These are phyloP conservation scores for Suhomyces terraborum DNA, from an alignment of 1,139 yeast species.

Conservation along the genomic window DNA sequence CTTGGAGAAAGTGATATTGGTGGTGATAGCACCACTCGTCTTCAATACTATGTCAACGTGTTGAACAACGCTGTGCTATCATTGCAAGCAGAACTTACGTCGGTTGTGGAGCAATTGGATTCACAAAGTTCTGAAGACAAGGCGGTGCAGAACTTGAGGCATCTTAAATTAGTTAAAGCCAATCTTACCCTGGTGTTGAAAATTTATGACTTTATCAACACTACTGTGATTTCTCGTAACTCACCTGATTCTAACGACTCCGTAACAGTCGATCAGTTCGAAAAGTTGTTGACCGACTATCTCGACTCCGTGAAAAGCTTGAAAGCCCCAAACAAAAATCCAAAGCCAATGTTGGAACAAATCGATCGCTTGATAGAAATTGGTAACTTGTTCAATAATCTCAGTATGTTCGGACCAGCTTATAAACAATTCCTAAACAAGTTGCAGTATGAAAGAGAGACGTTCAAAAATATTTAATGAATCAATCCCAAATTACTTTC, in stretches of 20 bases:
- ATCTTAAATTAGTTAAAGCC: slow-evolving; percentile 44
- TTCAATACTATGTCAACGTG: slow-evolving; percentile 65
- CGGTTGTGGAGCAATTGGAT: slow-evolving; percentile 19
- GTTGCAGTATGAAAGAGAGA: slow-evolving; percentile 32
- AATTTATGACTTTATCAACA: slow-evolving; percentile 35
- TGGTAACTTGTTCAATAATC: slow-evolving; percentile 52
- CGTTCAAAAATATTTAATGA: background rate
- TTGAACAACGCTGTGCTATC: slow-evolving; percentile 58
- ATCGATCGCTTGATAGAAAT: slow-evolving; percentile 49
- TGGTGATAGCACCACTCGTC: slow-evolving; percentile 38
- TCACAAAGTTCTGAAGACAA: slow-evolving; percentile 23
- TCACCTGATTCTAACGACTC: background rate
- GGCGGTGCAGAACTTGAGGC: slow-evolving; percentile 43
- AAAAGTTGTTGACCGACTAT: slow-evolving; percentile 27
- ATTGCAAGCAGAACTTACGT: slow-evolving; percentile 50
- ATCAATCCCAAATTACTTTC: too few species aligned
- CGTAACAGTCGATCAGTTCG: slow-evolving; percentile 15
- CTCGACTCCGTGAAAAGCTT: slow-evolving; percentile 45
- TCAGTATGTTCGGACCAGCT: slow-evolving; percentile 48
- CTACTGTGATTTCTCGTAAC: background rate
- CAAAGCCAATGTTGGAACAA: slow-evolving; percentile 33
- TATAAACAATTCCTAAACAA: slow-evolving; percentile 48
- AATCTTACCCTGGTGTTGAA: slow-evolving; percentile 48
- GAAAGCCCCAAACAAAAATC: slow-evolving; percentile 22
- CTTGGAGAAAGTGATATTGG: slow-evolving; percentile 13